These are phyloP conservation scores for Thinopyrum elongatum DNA, from an alignment of 176 grass and related monocot species.

Conservation along the genomic window DNA sequence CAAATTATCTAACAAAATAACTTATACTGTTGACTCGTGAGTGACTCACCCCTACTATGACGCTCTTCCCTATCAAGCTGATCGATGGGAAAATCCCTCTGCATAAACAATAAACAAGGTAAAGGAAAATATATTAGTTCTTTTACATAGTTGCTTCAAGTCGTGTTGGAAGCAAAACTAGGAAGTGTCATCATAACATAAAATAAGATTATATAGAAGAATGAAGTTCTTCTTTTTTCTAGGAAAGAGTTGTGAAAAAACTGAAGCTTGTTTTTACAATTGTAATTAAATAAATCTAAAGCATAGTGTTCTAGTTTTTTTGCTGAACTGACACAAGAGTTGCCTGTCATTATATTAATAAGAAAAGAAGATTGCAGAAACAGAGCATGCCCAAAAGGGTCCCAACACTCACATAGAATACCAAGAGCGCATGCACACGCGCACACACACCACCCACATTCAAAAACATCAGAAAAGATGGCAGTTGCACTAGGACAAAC, in stretches of 20 bases:
- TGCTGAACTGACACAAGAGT: too few relatives aligned
- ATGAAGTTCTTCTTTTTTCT: not conserved
- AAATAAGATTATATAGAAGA: not conserved
- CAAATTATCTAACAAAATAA: not conserved
- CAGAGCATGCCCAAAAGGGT: too few relatives aligned
- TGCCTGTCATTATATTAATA: too few relatives aligned
- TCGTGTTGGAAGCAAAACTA: not conserved
- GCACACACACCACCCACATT: too few relatives aligned
- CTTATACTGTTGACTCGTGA: not conserved
- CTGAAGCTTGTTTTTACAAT: not conserved
- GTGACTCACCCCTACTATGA: conserved; percentile 57
- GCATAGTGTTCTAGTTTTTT: too few relatives aligned
- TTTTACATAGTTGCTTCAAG: not conserved
- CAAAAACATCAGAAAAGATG: too few relatives aligned
- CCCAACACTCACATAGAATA: too few relatives aligned
- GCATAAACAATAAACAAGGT: not conserved
- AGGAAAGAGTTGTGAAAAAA: not conserved
- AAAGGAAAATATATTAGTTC: not conserved
- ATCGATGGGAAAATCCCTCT: conserved; percentile 64
- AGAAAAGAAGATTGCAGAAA: too few relatives aligned
- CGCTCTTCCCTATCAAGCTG: conserved; percentile 45
- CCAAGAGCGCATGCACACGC: too few relatives aligned
- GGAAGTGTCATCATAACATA: not conserved
- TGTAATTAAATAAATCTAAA: too few relatives aligned
- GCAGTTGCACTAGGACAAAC: too few relatives aligned